Base-by-base conservation (phyloP, 148 eudicot species). In the Chenopodium quinoa region DNA sequence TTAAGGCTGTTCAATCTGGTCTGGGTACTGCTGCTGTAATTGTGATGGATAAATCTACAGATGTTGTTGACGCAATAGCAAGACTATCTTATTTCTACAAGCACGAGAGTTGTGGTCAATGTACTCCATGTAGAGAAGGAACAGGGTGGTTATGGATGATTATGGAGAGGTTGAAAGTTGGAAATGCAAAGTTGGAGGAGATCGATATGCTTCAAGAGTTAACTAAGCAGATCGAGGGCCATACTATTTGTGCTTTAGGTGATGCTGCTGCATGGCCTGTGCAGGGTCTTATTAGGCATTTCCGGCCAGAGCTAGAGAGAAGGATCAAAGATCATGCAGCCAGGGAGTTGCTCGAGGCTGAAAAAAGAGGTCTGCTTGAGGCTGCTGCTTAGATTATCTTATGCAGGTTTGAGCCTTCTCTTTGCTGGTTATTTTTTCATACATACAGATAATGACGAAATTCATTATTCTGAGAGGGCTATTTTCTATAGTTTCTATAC, bases 191-290 rank as follows among this genome's bases (percentile, higher is more conserved):
- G 84, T 82, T 94, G 88, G 98, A 93, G 86, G 97, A 93, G 89
- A 95, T 93, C 47, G 95, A 95, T 82, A 93, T 93, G 97, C 97
- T 95, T 76, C 97, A 95, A 65, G 97, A 95, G 84, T 85, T 95
- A 86, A 95, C 99, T 23, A 93, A 95, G 89, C 98, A 93, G 88
- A 95, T 93, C 73, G 97, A 93, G 87, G 99, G 99, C 75, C 97
- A 95, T 78, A 95, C 98, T 2, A 93, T 93, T 9, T 95, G 98
- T 86, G 98, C 98, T 0, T 82, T 93, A 87, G 98, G 97, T 46
- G 97, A 92, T 88, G 99, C 97, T 72, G 99, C 97, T 85, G 97
- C 97, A 81, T 93, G 97, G 97, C 99, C 99, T 17, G 97, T 95
- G 81, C 99, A 95, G 88, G 97, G 99, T 82, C 97, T 93, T 70